Evolutionary conservation across 331 rosid genomes (phyloP).

Genomic region (Pyracantha coccinea): DNA sequence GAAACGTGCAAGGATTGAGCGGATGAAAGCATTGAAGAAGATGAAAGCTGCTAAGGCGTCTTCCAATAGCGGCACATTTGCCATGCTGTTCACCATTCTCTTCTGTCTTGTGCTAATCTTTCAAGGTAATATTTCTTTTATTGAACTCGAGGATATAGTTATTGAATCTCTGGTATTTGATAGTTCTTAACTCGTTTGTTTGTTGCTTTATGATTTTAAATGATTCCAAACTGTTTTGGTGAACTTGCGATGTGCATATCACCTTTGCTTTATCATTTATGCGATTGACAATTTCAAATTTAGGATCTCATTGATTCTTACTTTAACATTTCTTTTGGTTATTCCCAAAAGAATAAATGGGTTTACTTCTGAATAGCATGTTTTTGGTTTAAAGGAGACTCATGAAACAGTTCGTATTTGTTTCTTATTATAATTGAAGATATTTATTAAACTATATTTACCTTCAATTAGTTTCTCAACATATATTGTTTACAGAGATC

Average conservation of each 20-base stretch:
- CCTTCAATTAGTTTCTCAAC: not conserved
- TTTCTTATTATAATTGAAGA: not conserved
- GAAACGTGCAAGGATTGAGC: slow-evolving; percentile 72
- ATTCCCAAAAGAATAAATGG: not conserved
- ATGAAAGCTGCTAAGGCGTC: slow-evolving; percentile 67
- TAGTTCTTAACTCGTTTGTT: not conserved
- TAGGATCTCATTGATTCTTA: not conserved
- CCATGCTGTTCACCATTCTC: slow-evolving; percentile 64
- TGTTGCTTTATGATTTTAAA: not conserved
- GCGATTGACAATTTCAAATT: not conserved
- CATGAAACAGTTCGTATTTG: not conserved
- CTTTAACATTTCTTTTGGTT: not conserved
- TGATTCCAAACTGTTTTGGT: not conserved
- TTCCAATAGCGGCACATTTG: slow-evolving; percentile 46
- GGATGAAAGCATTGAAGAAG: slow-evolving; percentile 76
- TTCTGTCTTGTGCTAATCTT: slow-evolving; percentile 64
- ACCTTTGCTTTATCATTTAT: not conserved
- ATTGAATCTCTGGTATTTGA: not conserved
- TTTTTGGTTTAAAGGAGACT: not conserved
- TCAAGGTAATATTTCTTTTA: slow-evolving; percentile 53
- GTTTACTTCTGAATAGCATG: not conserved
- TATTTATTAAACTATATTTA: not conserved
- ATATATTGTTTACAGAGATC: not conserved
- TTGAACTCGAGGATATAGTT: not conserved
- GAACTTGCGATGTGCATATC: not conserved